phyloP scores from a whole-genome alignment of 2,329 filamentous ascomycete species.

The Aspergillus pseudoglaucus region DNA sequence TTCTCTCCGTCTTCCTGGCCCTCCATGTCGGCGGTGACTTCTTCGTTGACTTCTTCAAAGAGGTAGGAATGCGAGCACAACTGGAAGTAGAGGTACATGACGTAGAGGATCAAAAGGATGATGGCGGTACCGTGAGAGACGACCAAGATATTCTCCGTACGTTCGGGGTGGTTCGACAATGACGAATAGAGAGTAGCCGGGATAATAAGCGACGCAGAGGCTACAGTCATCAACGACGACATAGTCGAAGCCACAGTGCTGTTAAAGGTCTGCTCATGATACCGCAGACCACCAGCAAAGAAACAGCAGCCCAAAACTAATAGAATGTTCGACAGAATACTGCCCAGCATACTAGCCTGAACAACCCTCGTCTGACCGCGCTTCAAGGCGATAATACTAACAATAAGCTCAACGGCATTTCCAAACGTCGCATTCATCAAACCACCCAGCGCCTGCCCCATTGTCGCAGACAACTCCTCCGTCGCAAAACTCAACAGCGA shows the following conservation, averaged over 20 bases:
- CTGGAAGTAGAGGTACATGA: constrained; percentile 72
- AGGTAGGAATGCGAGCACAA: constrained; percentile 66
- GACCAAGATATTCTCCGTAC: constrained; percentile 55
- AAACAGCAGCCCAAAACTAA: constrained; percentile 80
- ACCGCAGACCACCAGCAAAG: constrained; percentile 64
- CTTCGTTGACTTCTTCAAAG: constrained; percentile 50
- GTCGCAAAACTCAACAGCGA: constrained; percentile 59
- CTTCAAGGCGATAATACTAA: constrained; percentile 79
- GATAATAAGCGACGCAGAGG: constrained; percentile 71
- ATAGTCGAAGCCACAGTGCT: constrained; percentile 46
- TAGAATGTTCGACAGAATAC: constrained; percentile 88
- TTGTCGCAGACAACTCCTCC: constrained; percentile 54
- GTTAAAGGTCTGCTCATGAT: constrained; percentile 60
- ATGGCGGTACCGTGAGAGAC: constrained; percentile 71
- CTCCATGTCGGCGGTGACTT: constrained; percentile 35
- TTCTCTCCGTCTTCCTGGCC: constrained; percentile 31
- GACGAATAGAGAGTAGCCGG: constrained; percentile 68
- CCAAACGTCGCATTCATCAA: constrained; percentile 62
- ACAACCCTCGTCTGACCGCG: constrained; percentile 88
- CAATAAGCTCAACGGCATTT: constrained; percentile 61
- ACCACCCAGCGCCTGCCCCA: constrained; percentile 57
- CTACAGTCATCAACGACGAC: constrained; percentile 66
- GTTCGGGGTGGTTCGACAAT: constrained; percentile 37
- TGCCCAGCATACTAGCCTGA: constrained; percentile 96
- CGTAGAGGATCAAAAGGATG: constrained; percentile 67